phyloP scores from a whole-genome alignment of 2,329 filamentous ascomycete genomes.

The Harringtonia aguacate region DNA sequence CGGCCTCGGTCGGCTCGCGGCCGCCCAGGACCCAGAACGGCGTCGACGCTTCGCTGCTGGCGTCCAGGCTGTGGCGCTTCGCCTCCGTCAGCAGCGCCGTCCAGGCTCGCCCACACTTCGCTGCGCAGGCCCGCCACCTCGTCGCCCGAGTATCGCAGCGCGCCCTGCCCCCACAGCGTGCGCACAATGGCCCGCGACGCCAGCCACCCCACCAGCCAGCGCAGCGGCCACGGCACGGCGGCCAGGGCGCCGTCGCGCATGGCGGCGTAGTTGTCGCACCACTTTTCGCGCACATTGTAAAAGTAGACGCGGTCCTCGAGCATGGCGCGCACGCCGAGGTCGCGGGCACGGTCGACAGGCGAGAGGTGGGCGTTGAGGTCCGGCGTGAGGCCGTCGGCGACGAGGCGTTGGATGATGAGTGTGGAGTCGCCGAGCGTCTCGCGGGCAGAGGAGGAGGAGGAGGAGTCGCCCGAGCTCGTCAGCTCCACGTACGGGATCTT shows the following conservation, averaged over 20 bases:
- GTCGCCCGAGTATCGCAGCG: constrained; percentile 34
- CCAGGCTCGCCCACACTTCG: constrained; percentile 45
- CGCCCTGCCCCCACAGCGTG: constrained; percentile 46
- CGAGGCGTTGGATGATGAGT: constrained; percentile 39
- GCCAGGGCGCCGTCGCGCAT: constrained; percentile 43
- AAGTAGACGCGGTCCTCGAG: constrained; percentile 53
- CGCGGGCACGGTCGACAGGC: constrained; percentile 28
- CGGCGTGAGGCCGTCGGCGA: constrained; percentile 26
- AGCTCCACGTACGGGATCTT: constrained; percentile 50
- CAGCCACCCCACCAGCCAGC: constrained; percentile 38
- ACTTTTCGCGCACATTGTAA: constrained; percentile 28
- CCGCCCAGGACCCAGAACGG: constrained; percentile 50
- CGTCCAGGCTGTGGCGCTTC: constrained; percentile 11
- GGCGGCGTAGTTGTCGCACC: constrained; percentile 41
- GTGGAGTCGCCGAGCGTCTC: constrained; percentile 36
- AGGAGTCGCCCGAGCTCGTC: too few relatives aligned
- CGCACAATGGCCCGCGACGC: constrained; percentile 29
- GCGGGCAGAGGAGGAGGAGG: too few relatives aligned
- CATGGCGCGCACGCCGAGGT: constrained; percentile 41
- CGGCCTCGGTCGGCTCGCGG: constrained; percentile 41
- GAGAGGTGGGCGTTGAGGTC: constrained; percentile 37
- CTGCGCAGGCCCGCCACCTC: constrained; percentile 33
- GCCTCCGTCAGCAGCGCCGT: constrained; percentile 30
- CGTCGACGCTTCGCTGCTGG: constrained; percentile 9
- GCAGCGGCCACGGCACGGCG: constrained; percentile 39